phyloP scores from a whole-genome alignment of 148 eudicot species.

The Rhododendron ferrugineum region DNA sequence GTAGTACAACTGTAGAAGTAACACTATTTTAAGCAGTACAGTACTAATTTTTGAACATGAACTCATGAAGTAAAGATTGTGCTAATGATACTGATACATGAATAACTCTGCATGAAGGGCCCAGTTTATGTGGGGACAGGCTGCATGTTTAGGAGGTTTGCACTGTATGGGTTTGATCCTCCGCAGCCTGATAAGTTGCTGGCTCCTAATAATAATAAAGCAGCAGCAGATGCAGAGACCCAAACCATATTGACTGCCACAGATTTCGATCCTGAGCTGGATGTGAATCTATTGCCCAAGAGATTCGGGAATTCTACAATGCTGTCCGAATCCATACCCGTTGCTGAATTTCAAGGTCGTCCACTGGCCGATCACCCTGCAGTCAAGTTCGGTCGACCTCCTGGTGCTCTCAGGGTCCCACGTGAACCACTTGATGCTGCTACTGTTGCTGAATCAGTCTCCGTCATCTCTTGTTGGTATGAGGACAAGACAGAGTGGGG shows the following conservation, averaged over 20 bases:
- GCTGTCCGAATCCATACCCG: constrained; percentile 69
- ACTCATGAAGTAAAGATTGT: background rate
- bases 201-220: background rate
- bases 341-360: constrained; percentile 87
- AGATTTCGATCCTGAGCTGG: constrained; percentile 82
- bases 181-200: constrained; percentile 43
- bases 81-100: background rate
- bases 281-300: constrained; percentile 66
- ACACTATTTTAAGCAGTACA: background rate
- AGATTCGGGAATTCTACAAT: constrained; percentile 86
- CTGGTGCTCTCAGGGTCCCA: constrained; percentile 67
- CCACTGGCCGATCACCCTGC: constrained; percentile 92
- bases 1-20: background rate
- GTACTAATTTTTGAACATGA: background rate
- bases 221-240: constrained; percentile 29
- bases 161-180: constrained; percentile 88
- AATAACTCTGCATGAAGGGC: constrained; percentile 35
- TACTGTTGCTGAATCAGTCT: constrained; percentile 84
- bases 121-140: constrained; percentile 98
- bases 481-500: constrained; percentile 99
- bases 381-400: constrained; percentile 84
- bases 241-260: constrained; percentile 41
- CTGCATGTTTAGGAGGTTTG: constrained; percentile 83
- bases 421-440: constrained; percentile 78
- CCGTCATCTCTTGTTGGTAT: constrained; percentile 95